Percentiles rank a stretch among this genome's conserved stretches.
Conservation (phyloP, 202 grass and related monocot genomes). For the Panicum hallii region DNA sequence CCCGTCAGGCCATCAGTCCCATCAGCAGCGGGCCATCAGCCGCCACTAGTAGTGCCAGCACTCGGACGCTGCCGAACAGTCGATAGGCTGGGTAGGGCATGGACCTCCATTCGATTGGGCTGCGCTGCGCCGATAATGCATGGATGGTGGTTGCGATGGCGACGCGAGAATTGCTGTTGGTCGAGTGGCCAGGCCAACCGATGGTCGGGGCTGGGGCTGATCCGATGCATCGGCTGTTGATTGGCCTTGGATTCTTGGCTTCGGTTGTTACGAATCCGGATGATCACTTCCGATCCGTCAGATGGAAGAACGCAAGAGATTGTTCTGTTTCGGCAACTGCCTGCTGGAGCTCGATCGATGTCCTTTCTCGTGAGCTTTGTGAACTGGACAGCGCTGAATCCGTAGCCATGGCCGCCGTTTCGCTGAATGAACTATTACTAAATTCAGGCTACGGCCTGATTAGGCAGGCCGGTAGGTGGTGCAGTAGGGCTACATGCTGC, state of each 20-base stretch:
- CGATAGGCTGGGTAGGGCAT: not conserved
- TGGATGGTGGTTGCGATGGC: constrained; percentile 32
- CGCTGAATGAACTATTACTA: not conserved
- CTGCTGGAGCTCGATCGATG: not conserved
- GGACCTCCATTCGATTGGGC: constrained; percentile 8
- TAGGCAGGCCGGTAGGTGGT: not conserved
- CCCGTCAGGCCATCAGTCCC: constrained; percentile 22
- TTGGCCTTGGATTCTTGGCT: not conserved
- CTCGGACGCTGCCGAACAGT: not conserved
- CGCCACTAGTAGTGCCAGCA: not conserved
- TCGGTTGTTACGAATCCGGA: not conserved
- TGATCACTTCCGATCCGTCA: not conserved
- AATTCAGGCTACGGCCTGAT: not conserved
- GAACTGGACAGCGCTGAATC: not conserved
- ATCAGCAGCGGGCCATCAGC: not conserved
- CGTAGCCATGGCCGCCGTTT: not conserved
- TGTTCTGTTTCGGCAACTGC: not conserved
- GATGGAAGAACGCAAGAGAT: not conserved
- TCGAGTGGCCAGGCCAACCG: not conserved
- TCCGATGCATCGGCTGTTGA: not conserved
- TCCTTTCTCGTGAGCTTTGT: not conserved
- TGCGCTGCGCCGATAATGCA: not conserved
- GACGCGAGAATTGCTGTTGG: not conserved
- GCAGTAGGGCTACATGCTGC: not conserved
- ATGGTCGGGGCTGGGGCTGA: not conserved